Percentiles rank a stretch among this genome's conserved stretches.
Conservation (phyloP, 257 asterid genomes). For the Ligustrum vulgare region DNA sequence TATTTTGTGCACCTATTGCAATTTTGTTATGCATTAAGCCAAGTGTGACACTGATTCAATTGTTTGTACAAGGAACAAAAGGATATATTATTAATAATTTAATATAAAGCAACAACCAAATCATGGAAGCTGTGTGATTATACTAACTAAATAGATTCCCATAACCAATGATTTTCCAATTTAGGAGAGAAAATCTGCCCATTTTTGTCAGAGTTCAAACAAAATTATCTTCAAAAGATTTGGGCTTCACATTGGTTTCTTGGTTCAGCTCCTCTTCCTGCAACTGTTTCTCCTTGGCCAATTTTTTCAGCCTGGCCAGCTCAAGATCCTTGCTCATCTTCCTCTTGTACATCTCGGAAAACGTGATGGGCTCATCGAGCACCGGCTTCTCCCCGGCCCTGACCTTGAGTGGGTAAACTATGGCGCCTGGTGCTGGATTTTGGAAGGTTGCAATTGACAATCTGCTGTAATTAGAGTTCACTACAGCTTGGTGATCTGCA, state of each 20-base stretch:
- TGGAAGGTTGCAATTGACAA: constrained; percentile 82
- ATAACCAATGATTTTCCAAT: not conserved
- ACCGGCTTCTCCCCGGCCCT: constrained; percentile 56
- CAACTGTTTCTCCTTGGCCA: constrained; percentile 43
- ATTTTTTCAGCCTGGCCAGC: constrained; percentile 57
- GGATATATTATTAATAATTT: not conserved
- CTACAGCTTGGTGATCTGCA: constrained; percentile 91
- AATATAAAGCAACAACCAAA: not conserved
- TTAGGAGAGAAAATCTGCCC: not conserved
- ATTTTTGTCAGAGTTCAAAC: constrained; percentile 21
- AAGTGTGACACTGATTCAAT: not conserved
- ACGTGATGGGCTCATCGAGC: constrained; percentile 57
- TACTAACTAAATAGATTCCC: not conserved
- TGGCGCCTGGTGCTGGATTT: constrained; percentile 76
- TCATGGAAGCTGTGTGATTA: not conserved
- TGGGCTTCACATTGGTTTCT: constrained; percentile 17
- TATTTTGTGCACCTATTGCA: not conserved
- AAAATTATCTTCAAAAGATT: constrained; percentile 41
- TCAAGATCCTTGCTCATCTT: constrained; percentile 83
- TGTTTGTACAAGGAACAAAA: not conserved
- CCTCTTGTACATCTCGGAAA: constrained; percentile 71
- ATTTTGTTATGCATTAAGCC: not conserved
- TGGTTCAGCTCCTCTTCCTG: constrained; percentile 29
- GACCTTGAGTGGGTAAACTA: constrained; percentile 61
- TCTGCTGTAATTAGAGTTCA: constrained; percentile 70